These are phyloP conservation scores for Kazachstania taianensis DNA, from an alignment of 805 yeast genomes.

Conservation along the genomic window DNA sequence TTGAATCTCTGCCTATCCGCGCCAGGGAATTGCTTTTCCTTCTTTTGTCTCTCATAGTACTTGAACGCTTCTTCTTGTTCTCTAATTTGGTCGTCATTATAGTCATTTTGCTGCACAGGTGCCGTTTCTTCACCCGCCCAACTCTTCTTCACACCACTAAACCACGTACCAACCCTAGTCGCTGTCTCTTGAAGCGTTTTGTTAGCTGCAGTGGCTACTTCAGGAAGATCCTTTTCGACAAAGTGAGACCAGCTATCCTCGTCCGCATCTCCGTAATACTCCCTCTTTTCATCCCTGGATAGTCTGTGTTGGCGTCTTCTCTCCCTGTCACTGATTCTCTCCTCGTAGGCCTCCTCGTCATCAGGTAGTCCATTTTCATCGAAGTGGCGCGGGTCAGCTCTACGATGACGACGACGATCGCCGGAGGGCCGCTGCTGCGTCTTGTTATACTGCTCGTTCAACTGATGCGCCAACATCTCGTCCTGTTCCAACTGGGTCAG, in stretches of 20 bases:
- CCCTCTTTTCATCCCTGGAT: constrained; percentile 11
- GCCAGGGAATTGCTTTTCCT: constrained; percentile 2
- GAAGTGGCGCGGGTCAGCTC: constrained; percentile 6
- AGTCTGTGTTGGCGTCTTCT: constrained; percentile 13
- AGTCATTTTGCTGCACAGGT: background rate
- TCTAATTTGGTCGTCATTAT: constrained; percentile 5
- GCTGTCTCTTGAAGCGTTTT: constrained; percentile 78
- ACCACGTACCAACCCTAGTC: constrained; percentile 68
- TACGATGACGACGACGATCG: constrained; percentile 6
- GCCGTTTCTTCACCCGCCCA: constrained; percentile 8
- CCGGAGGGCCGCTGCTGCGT: constrained; percentile 3
- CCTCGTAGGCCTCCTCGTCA: constrained; percentile 18
- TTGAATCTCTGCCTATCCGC: constrained; percentile 22
- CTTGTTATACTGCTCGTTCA: constrained; percentile 54
- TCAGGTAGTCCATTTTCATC: too few species aligned
- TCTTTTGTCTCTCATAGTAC: constrained; percentile 8
- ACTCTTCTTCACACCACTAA: constrained; percentile 40
- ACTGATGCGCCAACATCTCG: constrained; percentile 69
- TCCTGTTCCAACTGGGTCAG: constrained; percentile 52
- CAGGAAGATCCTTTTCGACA: constrained; percentile 45
- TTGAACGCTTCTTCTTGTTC: constrained; percentile 14
- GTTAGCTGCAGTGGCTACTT: constrained; percentile 54
- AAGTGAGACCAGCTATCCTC: constrained; percentile 47
- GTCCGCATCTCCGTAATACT: constrained; percentile 30
- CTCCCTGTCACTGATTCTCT: constrained; percentile 21